A percentile compares a stretch with the other conserved stretches of the same genome.
Evolutionary conservation across 2,329 filamentous ascomycete species (phyloP).

Genomic region (Pestalotiopsis sp.): DNA sequence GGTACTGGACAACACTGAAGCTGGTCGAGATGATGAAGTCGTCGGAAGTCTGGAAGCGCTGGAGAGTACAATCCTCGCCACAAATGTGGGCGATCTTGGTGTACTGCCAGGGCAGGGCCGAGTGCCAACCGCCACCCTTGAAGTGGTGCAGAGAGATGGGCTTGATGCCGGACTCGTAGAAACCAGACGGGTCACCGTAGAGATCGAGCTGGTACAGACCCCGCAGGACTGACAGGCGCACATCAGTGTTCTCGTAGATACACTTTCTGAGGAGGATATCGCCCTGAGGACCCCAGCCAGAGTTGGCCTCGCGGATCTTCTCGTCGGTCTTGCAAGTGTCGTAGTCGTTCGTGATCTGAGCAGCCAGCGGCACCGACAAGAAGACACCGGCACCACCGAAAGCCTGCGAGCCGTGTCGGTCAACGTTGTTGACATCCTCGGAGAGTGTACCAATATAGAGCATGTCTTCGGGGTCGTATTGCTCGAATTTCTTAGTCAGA

Average conservation of each 20-base stretch:
- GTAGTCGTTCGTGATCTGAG: conserved; percentile 47
- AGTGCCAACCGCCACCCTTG: conserved; percentile 62
- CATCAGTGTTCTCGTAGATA: conserved; percentile 65
- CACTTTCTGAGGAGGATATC: conserved; percentile 66
- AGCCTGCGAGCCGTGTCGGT: conserved; percentile 64
- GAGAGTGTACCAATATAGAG: conserved; percentile 66
- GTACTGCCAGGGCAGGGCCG: conserved; percentile 56
- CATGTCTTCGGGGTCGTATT: conserved; percentile 53
- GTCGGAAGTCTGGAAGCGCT: conserved; percentile 58
- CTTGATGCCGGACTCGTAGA: conserved; percentile 65
- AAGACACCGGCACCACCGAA: conserved; percentile 69
- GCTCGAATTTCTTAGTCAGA: conserved; percentile 52
- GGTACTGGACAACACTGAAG: conserved; percentile 63
- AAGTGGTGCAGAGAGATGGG: conserved; percentile 68
- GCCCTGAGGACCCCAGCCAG: conserved; percentile 62
- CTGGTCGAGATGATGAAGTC: conserved; percentile 61
- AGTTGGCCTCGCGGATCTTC: conserved; percentile 58
- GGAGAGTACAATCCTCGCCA: conserved; percentile 62
- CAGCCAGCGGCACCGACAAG: conserved; percentile 54
- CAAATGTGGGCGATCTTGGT: conserved; percentile 61
- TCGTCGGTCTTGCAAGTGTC: conserved; percentile 49
- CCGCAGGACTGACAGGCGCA: conserved; percentile 58
- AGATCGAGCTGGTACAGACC: conserved; percentile 66
- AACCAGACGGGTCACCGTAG: conserved; percentile 62
- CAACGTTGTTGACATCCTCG: conserved; percentile 62